These are phyloP conservation scores for Glomus cerebriforme DNA, from an alignment of 192 early-diverging fungal genomes.

Conservation along the genomic window DNA sequence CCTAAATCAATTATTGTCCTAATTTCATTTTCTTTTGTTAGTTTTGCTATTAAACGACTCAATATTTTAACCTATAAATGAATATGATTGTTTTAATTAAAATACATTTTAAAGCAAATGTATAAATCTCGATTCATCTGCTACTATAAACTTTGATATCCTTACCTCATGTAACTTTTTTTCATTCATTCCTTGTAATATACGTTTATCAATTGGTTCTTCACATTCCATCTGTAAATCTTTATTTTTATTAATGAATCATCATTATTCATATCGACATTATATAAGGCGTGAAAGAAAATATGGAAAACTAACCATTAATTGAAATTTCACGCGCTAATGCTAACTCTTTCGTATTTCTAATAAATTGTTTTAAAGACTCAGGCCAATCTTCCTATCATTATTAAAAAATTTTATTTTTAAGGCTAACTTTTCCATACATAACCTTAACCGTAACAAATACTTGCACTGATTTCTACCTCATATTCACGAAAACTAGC, in stretches of 20 bases:
- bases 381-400: background rate
- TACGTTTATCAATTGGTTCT: slow-evolving; percentile 52
- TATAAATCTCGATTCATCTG: no score
- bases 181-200: slow-evolving; percentile 69
- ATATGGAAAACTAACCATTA: background rate
- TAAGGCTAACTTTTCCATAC: background rate
- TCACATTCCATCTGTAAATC: slow-evolving; percentile 22
- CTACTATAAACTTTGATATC: no score
- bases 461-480: background rate
- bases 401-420: background rate
- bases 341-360: background rate
- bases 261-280: background rate
- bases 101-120: background rate
- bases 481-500: background rate
- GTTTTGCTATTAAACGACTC: slow-evolving; percentile 55
- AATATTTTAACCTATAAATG: slow-evolving; percentile 40
- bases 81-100: background rate
- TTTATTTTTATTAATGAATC: background rate
- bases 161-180: slow-evolving; percentile 75
- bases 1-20: slow-evolving; percentile 69
- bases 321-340: background rate
- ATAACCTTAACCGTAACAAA: no score
- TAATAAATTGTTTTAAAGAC: background rate
- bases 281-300: no score
- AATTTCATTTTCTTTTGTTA: slow-evolving; percentile 49